Base-by-base conservation (phyloP, 2,329 filamentous ascomycete species). In the Penicillium glabrum region DNA sequence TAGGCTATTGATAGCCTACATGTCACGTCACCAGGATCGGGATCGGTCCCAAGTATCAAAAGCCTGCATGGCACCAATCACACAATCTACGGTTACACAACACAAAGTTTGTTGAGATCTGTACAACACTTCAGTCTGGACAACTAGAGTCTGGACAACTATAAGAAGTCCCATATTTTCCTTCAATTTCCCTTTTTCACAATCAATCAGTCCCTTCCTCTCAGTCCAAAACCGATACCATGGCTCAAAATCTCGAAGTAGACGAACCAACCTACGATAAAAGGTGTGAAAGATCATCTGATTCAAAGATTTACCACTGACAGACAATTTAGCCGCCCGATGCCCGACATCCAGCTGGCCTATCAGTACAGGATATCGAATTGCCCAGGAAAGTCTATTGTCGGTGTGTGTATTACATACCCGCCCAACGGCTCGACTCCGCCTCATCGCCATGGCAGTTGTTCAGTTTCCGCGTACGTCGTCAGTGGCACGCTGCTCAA, bases 381-480 rank as follows among this genome's bases (percentile, higher is more conserved):
- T 48, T 64, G 67, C 8, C 76, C 77, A 0, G 76, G 73, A 16
- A 79, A 76, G 56, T 75, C 68, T 10, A 71, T 75, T 13, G 64
- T 80, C 47, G 72, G 70, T 2, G n/a, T 77, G n/a, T 69, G 70
- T 10, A 64, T 80, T 10, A 61, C 59, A 21, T 75, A 73, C 45
- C 71, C 73, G 0, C 78, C 77, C 0, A 68, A 73, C 43, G 72
- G 60, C 31, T 68, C 72, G 7, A 78, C 77, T 0, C 79, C 79
- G 1, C 77, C 80, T 0, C 80, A 82, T 60, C 73, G 73, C 0
- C 80, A 82, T 53, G 76, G 73, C 1, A 77, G 76, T 3, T 77
- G 77, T 3, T 71, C 75, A 0, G 77, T 79, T 10, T 63, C 74
- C 1, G 79, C 69, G 1, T 67, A 75, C 23, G 68, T 81, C 2